Evolutionary conservation across 441 rosid genomes (phyloP).

Genomic region (Eutrema salsugineum): DNA sequence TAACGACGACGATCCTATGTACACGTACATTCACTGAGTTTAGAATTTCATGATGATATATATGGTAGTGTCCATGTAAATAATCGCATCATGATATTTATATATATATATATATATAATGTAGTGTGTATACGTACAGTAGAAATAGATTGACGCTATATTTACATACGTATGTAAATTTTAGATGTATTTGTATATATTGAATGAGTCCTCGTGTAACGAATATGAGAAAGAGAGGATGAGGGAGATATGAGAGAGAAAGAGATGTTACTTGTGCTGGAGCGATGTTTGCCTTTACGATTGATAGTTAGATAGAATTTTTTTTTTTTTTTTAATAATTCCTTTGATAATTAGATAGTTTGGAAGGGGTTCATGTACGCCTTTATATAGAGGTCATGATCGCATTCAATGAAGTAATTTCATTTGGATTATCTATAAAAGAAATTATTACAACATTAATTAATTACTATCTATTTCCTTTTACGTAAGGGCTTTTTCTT

Average conservation of each 20-base stretch:
- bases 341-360: background rate
- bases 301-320: too few relatives aligned
- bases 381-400: background rate
- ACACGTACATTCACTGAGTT: background rate
- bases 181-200: background rate
- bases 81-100: background rate
- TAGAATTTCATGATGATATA: background rate
- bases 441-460: background rate
- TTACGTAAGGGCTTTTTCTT: background rate
- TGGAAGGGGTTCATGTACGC: background rate
- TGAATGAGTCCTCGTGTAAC: background rate
- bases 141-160: background rate
- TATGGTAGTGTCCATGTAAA: background rate
- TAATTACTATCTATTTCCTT: background rate
- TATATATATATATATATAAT: background rate
- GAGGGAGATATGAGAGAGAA: background rate
- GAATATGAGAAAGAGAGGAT: background rate
- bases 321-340: too few relatives aligned
- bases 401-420: background rate
- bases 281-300: background rate
- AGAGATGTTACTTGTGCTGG: background rate
- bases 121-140: background rate
- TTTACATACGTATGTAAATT: background rate
- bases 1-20: slow-evolving; percentile 18
- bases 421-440: background rate